Conservation (phyloP, 2,329 filamentous ascomycete species). For the Xylaria polymorpha region DNA sequence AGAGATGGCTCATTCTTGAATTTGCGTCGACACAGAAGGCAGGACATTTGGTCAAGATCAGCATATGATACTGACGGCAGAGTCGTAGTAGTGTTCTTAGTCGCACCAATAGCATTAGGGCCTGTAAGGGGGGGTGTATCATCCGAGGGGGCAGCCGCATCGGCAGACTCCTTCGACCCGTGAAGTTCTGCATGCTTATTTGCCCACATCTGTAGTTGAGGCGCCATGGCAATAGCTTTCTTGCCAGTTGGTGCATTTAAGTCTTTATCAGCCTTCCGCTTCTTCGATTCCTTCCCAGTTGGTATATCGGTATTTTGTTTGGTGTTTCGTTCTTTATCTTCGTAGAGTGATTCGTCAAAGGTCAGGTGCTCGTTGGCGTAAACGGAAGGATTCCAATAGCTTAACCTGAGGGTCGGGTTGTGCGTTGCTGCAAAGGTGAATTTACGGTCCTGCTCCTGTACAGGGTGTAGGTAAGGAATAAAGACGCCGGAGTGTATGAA, state of each 20-base stretch:
- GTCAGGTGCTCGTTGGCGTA: slow-evolving; percentile 75
- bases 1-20: slow-evolving; percentile 56
- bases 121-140: slow-evolving; percentile 46
- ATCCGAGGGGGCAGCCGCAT: slow-evolving; percentile 51
- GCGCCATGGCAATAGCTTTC: slow-evolving; percentile 67
- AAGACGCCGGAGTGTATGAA: slow-evolving; percentile 90
- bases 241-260: slow-evolving; percentile 52
- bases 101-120: slow-evolving; percentile 42
- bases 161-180: slow-evolving; percentile 57
- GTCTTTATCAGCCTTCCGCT: slow-evolving; percentile 62
- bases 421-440: slow-evolving; percentile 78
- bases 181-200: slow-evolving; percentile 76
- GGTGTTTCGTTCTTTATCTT: slow-evolving; percentile 54
- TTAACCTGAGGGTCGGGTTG: slow-evolving; percentile 74
- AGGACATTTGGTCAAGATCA: slow-evolving; percentile 61
- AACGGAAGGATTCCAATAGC: slow-evolving; percentile 80
- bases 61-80: slow-evolving; percentile 67
- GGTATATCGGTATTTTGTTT: slow-evolving; percentile 51
- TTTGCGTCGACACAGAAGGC: slow-evolving; percentile 57
- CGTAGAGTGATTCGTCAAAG: slow-evolving; percentile 61
- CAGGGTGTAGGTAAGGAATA: slow-evolving; percentile 73
- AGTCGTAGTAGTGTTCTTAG: slow-evolving; percentile 34
- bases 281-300: slow-evolving; percentile 50
- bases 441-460: slow-evolving; percentile 65
- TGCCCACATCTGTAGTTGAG: slow-evolving; percentile 77